phyloP scores from a whole-genome alignment of 2,329 filamentous ascomycete species.

The Penicillium janthinellum region DNA sequence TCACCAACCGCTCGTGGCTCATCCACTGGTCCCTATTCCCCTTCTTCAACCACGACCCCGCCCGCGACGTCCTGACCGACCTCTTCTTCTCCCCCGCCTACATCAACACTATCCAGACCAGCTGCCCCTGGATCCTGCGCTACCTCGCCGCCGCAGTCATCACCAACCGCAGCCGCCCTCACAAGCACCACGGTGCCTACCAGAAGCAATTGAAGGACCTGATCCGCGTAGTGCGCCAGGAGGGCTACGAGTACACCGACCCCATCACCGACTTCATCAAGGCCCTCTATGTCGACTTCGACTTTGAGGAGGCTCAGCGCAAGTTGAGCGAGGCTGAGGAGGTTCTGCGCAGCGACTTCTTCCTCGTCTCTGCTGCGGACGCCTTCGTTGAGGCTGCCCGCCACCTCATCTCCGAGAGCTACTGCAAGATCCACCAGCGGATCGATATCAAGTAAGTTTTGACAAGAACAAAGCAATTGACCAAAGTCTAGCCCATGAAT shows the following conservation, averaged over 20 bases:
- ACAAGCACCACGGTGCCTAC: slow-evolving; percentile 78
- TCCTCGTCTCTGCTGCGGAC: slow-evolving; percentile 82
- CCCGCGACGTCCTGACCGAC: slow-evolving; percentile 87
- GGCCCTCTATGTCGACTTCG: slow-evolving; percentile 93
- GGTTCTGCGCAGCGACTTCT: slow-evolving; percentile 92
- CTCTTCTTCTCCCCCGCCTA: slow-evolving; percentile 95
- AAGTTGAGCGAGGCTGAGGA: slow-evolving; percentile 85
- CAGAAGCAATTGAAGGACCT: slow-evolving; percentile 99
- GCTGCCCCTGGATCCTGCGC: slow-evolving; percentile 92
- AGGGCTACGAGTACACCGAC: slow-evolving; percentile 96
- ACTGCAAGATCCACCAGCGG: slow-evolving; percentile 99
- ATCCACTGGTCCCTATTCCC: slow-evolving; percentile 99
- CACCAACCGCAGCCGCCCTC: slow-evolving; percentile 79
- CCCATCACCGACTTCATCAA: slow-evolving; percentile 96
- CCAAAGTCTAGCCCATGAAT: slow-evolving; percentile 2
- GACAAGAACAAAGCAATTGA: background rate
- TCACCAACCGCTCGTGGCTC: slow-evolving; percentile 94
- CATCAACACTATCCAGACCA: slow-evolving; percentile 99
- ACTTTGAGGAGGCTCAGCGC: slow-evolving; percentile 94
- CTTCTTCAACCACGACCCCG: slow-evolving; percentile 95
- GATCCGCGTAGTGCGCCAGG: slow-evolving; percentile 91
- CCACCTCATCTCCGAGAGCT: slow-evolving; percentile 96
- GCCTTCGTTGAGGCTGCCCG: slow-evolving; percentile 90
- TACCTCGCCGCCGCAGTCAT: slow-evolving; percentile 95
- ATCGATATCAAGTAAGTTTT: slow-evolving; percentile 82